Evolutionary conservation across 495 filamentous ascomycete species (phyloP).

Genomic region (Sphaerosporella brunnea): DNA sequence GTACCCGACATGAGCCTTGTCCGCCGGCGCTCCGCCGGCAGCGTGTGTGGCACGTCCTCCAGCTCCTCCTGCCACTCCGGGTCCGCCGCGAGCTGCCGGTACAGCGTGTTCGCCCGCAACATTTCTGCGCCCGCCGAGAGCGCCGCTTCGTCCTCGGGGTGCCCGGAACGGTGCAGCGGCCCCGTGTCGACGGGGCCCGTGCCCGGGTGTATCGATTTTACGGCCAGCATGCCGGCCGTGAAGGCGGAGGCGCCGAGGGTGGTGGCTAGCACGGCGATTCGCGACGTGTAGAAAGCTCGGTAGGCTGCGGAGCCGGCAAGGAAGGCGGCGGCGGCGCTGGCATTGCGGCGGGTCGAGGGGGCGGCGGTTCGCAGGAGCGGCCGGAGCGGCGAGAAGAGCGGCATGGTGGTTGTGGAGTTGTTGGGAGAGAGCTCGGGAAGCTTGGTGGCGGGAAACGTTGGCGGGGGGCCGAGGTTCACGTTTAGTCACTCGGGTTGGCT

Average conservation of each 20-base stretch:
- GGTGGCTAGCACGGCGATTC: background rate
- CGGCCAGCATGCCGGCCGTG: constrained; percentile 18
- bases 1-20: constrained; percentile 2
- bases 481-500: too few relatives aligned
- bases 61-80: background rate
- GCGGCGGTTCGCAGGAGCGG: background rate
- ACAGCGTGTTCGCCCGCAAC: constrained; percentile 23
- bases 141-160: constrained; percentile 24
- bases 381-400: background rate
- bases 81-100: constrained; percentile 14
- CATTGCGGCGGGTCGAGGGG: background rate
- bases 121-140: constrained; percentile 27
- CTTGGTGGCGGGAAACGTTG: too few relatives aligned
- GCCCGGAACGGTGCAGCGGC: constrained; percentile 27
- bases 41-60: background rate
- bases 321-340: background rate
- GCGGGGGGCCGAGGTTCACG: too few relatives aligned
- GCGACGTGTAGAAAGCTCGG: background rate
- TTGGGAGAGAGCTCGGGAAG: too few relatives aligned
- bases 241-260: background rate
- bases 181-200: constrained; percentile 1
- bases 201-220: constrained; percentile 23
- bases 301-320: background rate
- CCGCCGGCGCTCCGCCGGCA: background rate
- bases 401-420: background rate